Base-by-base conservation (phyloP, 805 yeast genomes). In the Yarrowia alimentaria region DNA sequence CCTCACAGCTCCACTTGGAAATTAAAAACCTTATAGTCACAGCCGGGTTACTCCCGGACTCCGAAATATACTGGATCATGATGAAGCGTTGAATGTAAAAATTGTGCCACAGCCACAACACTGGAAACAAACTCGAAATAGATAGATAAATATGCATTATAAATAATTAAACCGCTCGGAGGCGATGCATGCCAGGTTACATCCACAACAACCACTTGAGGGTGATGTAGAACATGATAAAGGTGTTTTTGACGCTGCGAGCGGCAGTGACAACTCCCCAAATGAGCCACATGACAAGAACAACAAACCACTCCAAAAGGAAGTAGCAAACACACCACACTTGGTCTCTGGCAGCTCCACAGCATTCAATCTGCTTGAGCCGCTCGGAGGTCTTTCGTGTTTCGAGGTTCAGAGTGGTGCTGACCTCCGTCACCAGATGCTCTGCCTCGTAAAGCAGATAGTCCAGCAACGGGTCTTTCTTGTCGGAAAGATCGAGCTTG, bases 151-250 rank as follows among this genome's bases (percentile, higher is more conserved):
- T n/a, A n/a, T n/a, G n/a, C n/a, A n/a, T n/a, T n/a, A n/a, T n/a
- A n/a, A n/a, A n/a, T n/a, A n/a, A n/a, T n/a, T n/a, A n/a, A n/a
- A n/a, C n/a, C n/a, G n/a, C n/a, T n/a, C n/a, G n/a, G n/a, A n/a
- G n/a, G n/a, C n/a, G n/a, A n/a, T n/a, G n/a, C n/a, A n/a, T n/a
- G n/a, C n/a, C n/a, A n/a, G n/a, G n/a, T 53, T 30, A 60, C 31
- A 56, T 57, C 63, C 63, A 60, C 12, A 60, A 45, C 4, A 60
- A 50, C 61, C 62, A 60, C 50, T 51, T 47, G 8, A 58, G 22
- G 6, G 45, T 29, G 8, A 25, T 13, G 26, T 38, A 35, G 6
- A 57, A 9, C 6, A 32, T 11, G 20, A 28, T 19, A 10, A 59
- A 14, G 5, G 50, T n/a, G 26, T 38, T 16, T 29, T 47, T 55